A percentile compares a stretch with the other conserved stretches of the same genome.
phyloP scores from a whole-genome alignment of 257 asterid species.

The Rauvolfia tetraphylla region DNA sequence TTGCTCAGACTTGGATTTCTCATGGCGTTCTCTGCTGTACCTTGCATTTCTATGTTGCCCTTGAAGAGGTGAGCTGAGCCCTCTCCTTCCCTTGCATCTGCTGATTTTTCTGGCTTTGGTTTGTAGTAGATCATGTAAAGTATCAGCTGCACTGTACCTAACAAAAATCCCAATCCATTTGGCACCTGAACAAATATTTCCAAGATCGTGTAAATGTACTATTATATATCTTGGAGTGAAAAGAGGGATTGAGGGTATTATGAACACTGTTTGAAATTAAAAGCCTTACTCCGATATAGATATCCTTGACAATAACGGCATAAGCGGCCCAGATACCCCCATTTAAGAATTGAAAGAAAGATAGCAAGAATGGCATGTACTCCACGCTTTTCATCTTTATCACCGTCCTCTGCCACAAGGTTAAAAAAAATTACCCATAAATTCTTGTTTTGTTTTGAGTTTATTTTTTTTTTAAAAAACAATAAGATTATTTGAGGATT shows the following conservation, averaged over 20 bases:
- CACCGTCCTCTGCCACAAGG: conserved; percentile 43
- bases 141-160: conserved; percentile 51
- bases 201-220: too few species aligned
- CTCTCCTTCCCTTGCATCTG: conserved; percentile 23
- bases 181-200: conserved; percentile 38
- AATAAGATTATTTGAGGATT: neutral
- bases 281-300: conserved; percentile 49
- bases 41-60: conserved; percentile 30
- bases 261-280: too few species aligned
- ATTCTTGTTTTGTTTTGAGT: too few species aligned
- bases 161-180: conserved; percentile 53
- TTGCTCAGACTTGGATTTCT: conserved; percentile 26
- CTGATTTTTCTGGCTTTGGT: conserved; percentile 15
- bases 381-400: conserved; percentile 61
- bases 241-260: too few species aligned
- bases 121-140: conserved; percentile 36
- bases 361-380: conserved; percentile 68
- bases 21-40: conserved; percentile 11
- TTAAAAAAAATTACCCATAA: neutral
- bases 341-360: conserved; percentile 65
- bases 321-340: conserved; percentile 57
- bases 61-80: conserved; percentile 33
- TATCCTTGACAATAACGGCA: conserved; percentile 47
- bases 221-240: too few species aligned
- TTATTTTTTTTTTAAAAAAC: neutral